Evolutionary conservation across 257 asterid species (phyloP), one percentile per base, ranked within the genome.

Genomic region (Solanum peruvianum): DNA sequence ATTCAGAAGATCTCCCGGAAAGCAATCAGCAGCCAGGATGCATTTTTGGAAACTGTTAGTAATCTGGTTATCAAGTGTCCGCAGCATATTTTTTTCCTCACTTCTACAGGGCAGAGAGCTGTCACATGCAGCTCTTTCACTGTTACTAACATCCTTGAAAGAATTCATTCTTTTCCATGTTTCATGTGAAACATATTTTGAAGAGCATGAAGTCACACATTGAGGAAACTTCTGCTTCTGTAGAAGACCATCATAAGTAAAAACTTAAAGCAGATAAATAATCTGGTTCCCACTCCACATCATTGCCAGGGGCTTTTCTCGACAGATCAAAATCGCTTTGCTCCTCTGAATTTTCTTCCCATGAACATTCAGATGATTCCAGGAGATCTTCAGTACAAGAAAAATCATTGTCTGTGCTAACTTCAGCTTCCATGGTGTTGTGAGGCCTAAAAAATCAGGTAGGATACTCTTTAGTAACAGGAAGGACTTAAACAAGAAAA

Each of bases 321-420:
- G 73, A 88, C 72, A 86, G 91, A 84, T 91, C 95, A 87, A 89
- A 87, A 84, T 91, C 95, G 41, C 88, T 89, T 90, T 89, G 91
- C 91, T 91, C 99, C 80, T 93, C 95, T 37, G 86, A 89, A 88
- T 93, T 88, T 58, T 91, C 92, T 76, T 91, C 84, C 85, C 95
- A 97, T 78, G 98, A 92, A 89, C 91, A 91, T 64, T 92, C 98
- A 87, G 95, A 92, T 91, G 95, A 90, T 88, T 93, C 95, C 88
- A 87, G 86, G 52, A 86, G 89, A 88, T 95, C 98, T 88, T 94
- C 98, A 84, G 89, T 90, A 85, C 75, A 88, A 76, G 92, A 89
- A 87, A 81, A 86, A 87, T 92, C 97, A 85, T 92, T 91, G 25
- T 47, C 83, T 86, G 69, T 88, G 89, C 92, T 93, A 44, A 92